Conservation (phyloP, 2,329 filamentous ascomycete species). For the Xylariaceae sp. region DNA sequence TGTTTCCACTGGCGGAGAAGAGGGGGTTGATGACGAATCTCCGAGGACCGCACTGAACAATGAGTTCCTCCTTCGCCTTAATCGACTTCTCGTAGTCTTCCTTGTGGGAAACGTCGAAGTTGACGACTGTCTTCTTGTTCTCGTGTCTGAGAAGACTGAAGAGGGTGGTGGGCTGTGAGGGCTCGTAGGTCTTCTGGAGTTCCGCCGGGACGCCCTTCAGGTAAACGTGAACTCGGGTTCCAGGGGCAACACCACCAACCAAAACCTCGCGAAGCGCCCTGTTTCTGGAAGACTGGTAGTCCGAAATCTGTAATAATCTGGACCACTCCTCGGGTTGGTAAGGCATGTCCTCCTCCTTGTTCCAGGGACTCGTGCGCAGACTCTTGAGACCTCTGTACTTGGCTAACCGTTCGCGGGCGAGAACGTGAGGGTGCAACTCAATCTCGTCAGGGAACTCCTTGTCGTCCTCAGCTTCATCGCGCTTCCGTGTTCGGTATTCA, state of each 20-base stretch:
- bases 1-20: slow-evolving; percentile 83
- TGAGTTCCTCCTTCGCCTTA: slow-evolving; percentile 86
- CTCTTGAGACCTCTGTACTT: slow-evolving; percentile 91
- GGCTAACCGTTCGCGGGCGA: slow-evolving; percentile 77
- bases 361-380: slow-evolving; percentile 80
- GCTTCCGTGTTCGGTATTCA: slow-evolving; percentile 72
- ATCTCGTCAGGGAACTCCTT: slow-evolving; percentile 96
- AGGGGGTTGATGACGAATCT: slow-evolving; percentile 84
- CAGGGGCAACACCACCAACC: slow-evolving; percentile 78
- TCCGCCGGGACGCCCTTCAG: slow-evolving; percentile 50
- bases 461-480: slow-evolving; percentile 80
- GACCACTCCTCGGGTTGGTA: slow-evolving; percentile 89
- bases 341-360: slow-evolving; percentile 77
- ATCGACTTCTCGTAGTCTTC: slow-evolving; percentile 70
- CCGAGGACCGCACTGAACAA: slow-evolving; percentile 85
- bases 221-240: slow-evolving; percentile 76
- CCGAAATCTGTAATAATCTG: slow-evolving; percentile 76
- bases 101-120: slow-evolving; percentile 82
- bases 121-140: slow-evolving; percentile 85
- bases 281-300: slow-evolving; percentile 81
- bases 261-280: slow-evolving; percentile 74
- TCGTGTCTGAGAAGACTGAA: slow-evolving; percentile 91
- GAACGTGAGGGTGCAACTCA: slow-evolving; percentile 81
- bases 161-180: slow-evolving; percentile 60
- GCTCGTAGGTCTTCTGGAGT: slow-evolving; percentile 44